Base-by-base conservation (phyloP, 2,329 filamentous ascomycete species). In the Microdochium trichocladiopsis region DNA sequence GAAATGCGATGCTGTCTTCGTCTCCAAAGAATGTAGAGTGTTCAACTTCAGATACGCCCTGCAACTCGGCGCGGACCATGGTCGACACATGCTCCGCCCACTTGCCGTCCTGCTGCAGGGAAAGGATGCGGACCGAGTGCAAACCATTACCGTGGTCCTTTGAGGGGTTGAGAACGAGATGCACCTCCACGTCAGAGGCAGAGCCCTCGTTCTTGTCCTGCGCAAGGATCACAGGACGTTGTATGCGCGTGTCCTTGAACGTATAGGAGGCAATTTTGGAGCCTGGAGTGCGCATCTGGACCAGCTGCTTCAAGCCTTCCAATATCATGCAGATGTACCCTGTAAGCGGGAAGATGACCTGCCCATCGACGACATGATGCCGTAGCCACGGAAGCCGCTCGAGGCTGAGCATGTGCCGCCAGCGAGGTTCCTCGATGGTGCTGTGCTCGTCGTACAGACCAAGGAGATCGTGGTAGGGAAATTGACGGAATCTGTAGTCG, bases 271-370 rank as follows among this genome's bases (percentile, higher is more conserved):
- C n/a, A 18, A 41, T 41, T 18, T 41, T 41, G 10, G 36, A 41
- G 36, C 36, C 36, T 9, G 36, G 36, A 6, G 10, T 12, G 36
- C 36, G 36, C 36, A 41, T 41, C n/a, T 41, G 36, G 10, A 18
- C 36, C 10, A 41, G 25, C 50, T 70, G 64, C 18, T 55, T 58
- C 9, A 66, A 57, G 6, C 69, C 70, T 54, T 72, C 70, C 2
- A 71, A 63, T 2, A 63, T 67, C 60, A 72, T 68, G 2, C 63
- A 60, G 1, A 71, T 31, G 52, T 70, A 73, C 0, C 62, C 69
- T 2, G 70, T 66, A 5, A 53, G 63, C 0, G 72, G 72, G 24
- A 59, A 59, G 12, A 59, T 51, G 3, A 50, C 45, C 25, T 56
- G 52, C 12, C 50, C 48, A 31, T 59, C 53, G 14, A 61, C 16